Evolutionary conservation across 495 filamentous ascomycete genomes (phyloP), one percentile per base, ranked within the genome.

Genomic region (Chaetomidium leptoderma): DNA sequence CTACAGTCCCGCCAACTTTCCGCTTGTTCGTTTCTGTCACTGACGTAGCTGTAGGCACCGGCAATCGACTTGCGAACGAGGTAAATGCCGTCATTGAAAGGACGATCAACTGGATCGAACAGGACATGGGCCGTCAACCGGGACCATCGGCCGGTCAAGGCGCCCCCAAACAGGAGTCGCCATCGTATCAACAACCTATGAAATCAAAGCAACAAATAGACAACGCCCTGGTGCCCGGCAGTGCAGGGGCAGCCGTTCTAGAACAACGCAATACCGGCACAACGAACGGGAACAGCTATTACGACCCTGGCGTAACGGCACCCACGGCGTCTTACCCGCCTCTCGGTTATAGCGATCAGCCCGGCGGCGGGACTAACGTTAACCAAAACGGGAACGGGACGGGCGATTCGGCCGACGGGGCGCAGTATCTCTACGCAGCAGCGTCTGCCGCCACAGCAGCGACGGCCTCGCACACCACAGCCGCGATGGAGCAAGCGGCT

Each of bases 41-140:
- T 45, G 16, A 52, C 32, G 6, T 24, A 6, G 17, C 13, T 48
- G 60, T 57, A 66, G 74, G 74, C 6, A 68, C 74, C 30, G 70
- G 72, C 13, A 61, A 35, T 9, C 60, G 64, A 13, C 63, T 77
- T 17, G 64, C 66, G n/a, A 65, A 65, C 47, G 70, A 74, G 6
- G 61, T 78, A 26, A 58, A 66, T 13, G 61, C 63, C 30, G 75
- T 76, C 23, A 72, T 76, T 40, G 68, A 77, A 5, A 70, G 73
- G 5, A 78, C 76, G 3, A 67, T 76, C 14, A 57, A 53, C 27
- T 74, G 72, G 69, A 78, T 78, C 61, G 73, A 78, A 33, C 70
- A 70, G 11, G 76, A 74, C 55, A 73, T 70, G 70, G 37, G 45
- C 26, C 62, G 55, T 7, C 67, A 67, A 55, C 48, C 44, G 16